These are phyloP conservation scores for Alternaria incomplexa DNA, from an alignment of 2,329 filamentous ascomycete genomes.

Conservation along the genomic window DNA sequence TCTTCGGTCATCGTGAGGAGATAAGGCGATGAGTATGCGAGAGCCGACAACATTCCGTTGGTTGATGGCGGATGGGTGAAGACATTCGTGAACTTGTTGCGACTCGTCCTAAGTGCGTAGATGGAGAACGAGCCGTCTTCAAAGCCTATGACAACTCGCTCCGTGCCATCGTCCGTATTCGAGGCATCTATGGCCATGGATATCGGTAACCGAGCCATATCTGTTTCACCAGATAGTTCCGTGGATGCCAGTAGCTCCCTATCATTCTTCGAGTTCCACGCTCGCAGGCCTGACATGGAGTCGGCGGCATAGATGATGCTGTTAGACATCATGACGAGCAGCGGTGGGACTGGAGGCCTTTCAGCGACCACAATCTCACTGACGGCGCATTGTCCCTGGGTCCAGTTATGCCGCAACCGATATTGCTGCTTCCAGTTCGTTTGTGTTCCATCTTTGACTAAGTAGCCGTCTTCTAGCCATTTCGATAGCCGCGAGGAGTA, in stretches of 20 bases:
- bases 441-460: constrained; percentile 57
- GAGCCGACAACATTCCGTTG: constrained; percentile 70
- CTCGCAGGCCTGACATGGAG: constrained; percentile 70
- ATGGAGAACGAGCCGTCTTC: constrained; percentile 63
- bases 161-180: constrained; percentile 32
- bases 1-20: constrained; percentile 77
- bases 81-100: constrained; percentile 53
- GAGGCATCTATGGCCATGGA: constrained; percentile 68
- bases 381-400: constrained; percentile 78
- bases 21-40: constrained; percentile 78
- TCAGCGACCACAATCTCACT: constrained; percentile 73
- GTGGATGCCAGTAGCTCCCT: constrained; percentile 65
- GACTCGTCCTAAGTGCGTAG: constrained; percentile 64
- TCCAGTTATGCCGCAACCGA: constrained; percentile 89
- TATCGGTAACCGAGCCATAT: constrained; percentile 55
- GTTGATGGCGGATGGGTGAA: constrained; percentile 68
- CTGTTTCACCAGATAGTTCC: constrained; percentile 24
- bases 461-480: constrained; percentile 67
- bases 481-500: constrained; percentile 64
- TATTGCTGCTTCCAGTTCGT: constrained; percentile 90
- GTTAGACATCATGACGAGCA: constrained; percentile 78
- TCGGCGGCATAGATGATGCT: constrained; percentile 82
- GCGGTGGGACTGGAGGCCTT: constrained; percentile 59
- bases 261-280: constrained; percentile 71
- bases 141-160: constrained; percentile 43